phyloP scores from a whole-genome alignment of 129 eudicot genomes.

The Rutidosis leptorrhynchoides region DNA sequence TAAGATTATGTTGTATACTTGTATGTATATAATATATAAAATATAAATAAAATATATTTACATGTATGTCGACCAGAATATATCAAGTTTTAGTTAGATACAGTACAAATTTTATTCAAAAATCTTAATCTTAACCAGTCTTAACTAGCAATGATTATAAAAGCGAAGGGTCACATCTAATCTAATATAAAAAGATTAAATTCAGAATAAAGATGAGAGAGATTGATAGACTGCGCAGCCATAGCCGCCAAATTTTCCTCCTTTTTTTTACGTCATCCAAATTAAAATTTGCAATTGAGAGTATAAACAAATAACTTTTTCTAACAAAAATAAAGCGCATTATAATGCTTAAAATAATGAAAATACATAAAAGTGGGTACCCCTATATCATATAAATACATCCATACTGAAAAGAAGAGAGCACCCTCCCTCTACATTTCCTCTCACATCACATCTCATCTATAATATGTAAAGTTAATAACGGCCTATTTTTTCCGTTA shows the following conservation, averaged over 20 bases:
- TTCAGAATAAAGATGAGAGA: constrained; percentile 36
- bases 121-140: constrained; percentile 18
- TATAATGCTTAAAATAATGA: constrained; percentile 6
- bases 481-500: constrained; percentile 29
- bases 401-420: constrained; percentile 23
- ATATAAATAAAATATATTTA: too few relatives aligned
- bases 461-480: constrained; percentile 27
- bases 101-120: not conserved
- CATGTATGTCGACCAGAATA: constrained; percentile 3
- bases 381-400: constrained; percentile 35
- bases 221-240: constrained; percentile 42
- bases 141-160: constrained; percentile 31
- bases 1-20: not conserved
- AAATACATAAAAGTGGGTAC: not conserved
- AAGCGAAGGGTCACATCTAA: constrained; percentile 30
- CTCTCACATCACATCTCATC: constrained; percentile 27
- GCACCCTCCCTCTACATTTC: constrained; percentile 26
- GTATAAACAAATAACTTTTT: not conserved
- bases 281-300: not conserved
- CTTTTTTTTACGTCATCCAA: constrained; percentile 11
- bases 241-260: constrained; percentile 38
- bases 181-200: constrained; percentile 32
- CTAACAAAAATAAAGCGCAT: constrained; percentile 17
- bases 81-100: not conserved
- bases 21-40: not conserved